Evolutionary conservation across 768 basidiomycete species (phyloP).

Genomic region (Tricholoma terreum): DNA sequence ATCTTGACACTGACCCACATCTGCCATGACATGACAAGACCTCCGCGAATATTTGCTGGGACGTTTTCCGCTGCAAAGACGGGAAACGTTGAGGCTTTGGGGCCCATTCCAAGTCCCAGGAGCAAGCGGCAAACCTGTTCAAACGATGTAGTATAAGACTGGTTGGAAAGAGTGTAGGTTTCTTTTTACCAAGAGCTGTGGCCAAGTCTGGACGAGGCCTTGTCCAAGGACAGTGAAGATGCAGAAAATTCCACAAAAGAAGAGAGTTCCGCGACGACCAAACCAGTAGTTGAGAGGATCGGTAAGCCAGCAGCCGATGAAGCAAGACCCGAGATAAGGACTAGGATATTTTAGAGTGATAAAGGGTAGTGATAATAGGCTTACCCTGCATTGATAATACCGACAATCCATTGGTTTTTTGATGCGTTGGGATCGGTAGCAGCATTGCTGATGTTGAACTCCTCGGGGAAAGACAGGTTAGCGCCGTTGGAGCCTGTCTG

Average conservation of each 20-base stretch:
- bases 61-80: constrained; percentile 72
- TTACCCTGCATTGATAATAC: constrained; percentile 66
- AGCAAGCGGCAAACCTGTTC: constrained; percentile 49
- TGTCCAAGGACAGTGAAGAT: constrained; percentile 48
- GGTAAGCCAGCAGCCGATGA: constrained; percentile 47
- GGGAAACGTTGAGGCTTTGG: constrained; percentile 60
- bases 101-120: constrained; percentile 65
- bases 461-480: constrained; percentile 55
- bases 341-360: too few relatives aligned
- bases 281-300: constrained; percentile 58
- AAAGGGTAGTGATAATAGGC: too few relatives aligned
- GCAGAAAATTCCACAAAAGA: constrained; percentile 57
- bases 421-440: constrained; percentile 30
- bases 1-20: constrained; percentile 54
- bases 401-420: constrained; percentile 70
- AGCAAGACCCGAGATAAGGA: constrained; percentile 45
- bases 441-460: constrained; percentile 40
- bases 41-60: constrained; percentile 81
- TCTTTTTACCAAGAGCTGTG: constrained; percentile 45
- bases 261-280: constrained; percentile 61
- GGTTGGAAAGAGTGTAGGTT: too few relatives aligned
- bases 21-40: constrained; percentile 92
- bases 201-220: constrained; percentile 51
- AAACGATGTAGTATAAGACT: too few relatives aligned
- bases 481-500: constrained; percentile 65